A percentile compares a stretch with the other conserved stretches of the same genome.
These are phyloP conservation scores for Tuber melanosporum DNA, from an alignment of 495 filamentous ascomycete species.

Conservation along the genomic window DNA sequence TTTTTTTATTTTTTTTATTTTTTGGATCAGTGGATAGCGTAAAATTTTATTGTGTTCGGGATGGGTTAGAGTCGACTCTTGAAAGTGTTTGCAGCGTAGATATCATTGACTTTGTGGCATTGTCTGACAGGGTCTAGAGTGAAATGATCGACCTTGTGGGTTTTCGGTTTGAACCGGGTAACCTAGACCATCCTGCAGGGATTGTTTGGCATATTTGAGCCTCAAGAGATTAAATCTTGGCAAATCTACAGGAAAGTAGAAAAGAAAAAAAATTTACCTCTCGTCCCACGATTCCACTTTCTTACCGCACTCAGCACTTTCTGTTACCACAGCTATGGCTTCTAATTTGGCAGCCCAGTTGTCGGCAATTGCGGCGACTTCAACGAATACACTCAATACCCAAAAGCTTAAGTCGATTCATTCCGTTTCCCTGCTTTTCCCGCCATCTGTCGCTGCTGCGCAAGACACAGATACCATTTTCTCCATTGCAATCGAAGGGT, in stretches of 20 bases:
- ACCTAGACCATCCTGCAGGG: neutral
- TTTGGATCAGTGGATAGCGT: neutral
- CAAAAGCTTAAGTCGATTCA: conserved; percentile 83
- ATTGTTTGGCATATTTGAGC: neutral
- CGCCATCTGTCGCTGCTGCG: conserved; percentile 66
- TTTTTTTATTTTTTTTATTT: neutral
- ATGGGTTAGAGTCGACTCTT: neutral
- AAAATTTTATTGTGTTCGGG: neutral
- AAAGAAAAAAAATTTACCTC: conserved; percentile 9
- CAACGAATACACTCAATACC: conserved; percentile 72
- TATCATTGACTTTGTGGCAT: neutral
- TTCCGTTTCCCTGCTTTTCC: conserved; percentile 87
- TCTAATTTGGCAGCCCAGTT: conserved; percentile 73
- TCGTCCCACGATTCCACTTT: neutral
- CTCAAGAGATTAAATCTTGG: conserved; percentile 24
- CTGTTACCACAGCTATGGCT: conserved; percentile 51
- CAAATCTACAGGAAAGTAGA: neutral
- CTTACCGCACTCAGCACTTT: conserved; percentile 4
- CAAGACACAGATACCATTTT: conserved; percentile 88
- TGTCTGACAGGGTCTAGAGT: neutral
- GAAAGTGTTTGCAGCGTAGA: neutral
- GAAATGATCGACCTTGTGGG: neutral
- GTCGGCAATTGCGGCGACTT: conserved; percentile 69
- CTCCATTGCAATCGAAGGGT: conserved; percentile 77
- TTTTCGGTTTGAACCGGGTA: neutral